Evolutionary conservation across 768 basidiomycete genomes (phyloP), one percentile per base, ranked within the genome.

Genomic region (Guyanaporus albipodus): DNA sequence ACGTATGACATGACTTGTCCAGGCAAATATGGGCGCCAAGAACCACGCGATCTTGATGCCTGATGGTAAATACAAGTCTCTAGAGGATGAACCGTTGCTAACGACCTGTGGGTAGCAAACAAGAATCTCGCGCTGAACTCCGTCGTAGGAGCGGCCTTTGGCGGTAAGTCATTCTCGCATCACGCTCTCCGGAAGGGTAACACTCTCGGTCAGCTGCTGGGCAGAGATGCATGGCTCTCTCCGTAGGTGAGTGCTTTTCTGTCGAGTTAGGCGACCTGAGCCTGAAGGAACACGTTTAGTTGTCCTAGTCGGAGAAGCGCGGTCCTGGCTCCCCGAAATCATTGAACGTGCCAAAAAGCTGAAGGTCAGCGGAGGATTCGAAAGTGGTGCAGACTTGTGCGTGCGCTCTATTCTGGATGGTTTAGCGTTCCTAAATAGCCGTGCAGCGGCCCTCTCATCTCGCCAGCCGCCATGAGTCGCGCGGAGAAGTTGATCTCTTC

Each of bases 141-240:
- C 1, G 82, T 97, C 42, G 72, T 91, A 41, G 94, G 94, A 12
- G 93, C 94, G 33, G 94, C 92, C 4, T 97, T 96, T 55, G 94
- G 94, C 44, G 85, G 85, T 86, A 59, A 56, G 73, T 38, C 21
- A 31, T 42, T 38, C 14, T 40, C 45, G 22, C 53, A 32, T 67
- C 61, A 31, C 55, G 43, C 7, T 53, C 60, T 48, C 17, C 40
- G n/a, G 31, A 24, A 44, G 34, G 15, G 57, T 61, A n/a, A 63
- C 61, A 44, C 34, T 11, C 63, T 53, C 29, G 21, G 29, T 52
- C 61, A 79, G 95, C 95, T 54, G 95, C 95, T 24, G 95, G 95
- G 11, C 95, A 98, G 66, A 80, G 96, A 47, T 98, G 94, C 70
- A 97, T 96, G 94, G 94, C 92, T 11, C 70, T 95, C 35, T 95